phyloP scores from a whole-genome alignment of 768 basidiomycete species.

The Pleurotus tuoliensis region DNA sequence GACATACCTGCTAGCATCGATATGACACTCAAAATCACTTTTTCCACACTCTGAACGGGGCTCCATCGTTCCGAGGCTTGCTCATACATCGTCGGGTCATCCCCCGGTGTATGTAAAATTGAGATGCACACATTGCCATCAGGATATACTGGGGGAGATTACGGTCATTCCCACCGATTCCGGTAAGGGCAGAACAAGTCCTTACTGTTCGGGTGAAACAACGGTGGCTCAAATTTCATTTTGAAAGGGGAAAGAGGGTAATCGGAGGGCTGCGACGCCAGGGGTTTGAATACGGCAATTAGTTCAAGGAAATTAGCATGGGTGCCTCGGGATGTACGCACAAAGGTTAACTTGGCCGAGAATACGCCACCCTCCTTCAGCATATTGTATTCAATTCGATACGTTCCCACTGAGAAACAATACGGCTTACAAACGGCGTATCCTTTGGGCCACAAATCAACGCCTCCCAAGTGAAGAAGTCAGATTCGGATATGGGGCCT shows the following conservation, averaged over 20 bases:
- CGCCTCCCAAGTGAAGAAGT: constrained; percentile 97
- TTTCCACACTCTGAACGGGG: constrained; percentile 98
- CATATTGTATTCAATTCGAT: not conserved
- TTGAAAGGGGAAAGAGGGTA: constrained; percentile 99
- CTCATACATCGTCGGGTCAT: constrained; percentile 91
- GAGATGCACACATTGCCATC: constrained; percentile 98
- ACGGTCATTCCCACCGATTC: constrained; percentile 7
- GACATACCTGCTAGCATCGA: constrained; percentile 90
- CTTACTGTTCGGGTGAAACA: constrained; percentile 97
- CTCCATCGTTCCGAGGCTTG: constrained; percentile 96
- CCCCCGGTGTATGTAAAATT: constrained; percentile 92
- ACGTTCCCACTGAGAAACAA: constrained; percentile 1
- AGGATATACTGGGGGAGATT: constrained; percentile 70
- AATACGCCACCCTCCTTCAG: constrained; percentile 92
- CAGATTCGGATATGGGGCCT: constrained; percentile 88
- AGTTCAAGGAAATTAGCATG: constrained; percentile 2
- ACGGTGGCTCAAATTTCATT: constrained; percentile 97
- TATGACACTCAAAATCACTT: constrained; percentile 92
- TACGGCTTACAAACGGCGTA: constrained; percentile 77
- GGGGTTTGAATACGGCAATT: not conserved
- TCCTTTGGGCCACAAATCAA: constrained; percentile 92
- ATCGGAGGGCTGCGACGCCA: constrained; percentile 64
- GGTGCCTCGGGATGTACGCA: constrained; percentile 41
- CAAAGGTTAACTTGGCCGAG: constrained; percentile 87
- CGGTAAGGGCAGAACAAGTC: constrained; percentile 13